Percentiles rank a stretch among this genome's conserved stretches.
Evolutionary conservation across 768 basidiomycete genomes (phyloP).

Genomic region (Omphalotus guepiniiformis): DNA sequence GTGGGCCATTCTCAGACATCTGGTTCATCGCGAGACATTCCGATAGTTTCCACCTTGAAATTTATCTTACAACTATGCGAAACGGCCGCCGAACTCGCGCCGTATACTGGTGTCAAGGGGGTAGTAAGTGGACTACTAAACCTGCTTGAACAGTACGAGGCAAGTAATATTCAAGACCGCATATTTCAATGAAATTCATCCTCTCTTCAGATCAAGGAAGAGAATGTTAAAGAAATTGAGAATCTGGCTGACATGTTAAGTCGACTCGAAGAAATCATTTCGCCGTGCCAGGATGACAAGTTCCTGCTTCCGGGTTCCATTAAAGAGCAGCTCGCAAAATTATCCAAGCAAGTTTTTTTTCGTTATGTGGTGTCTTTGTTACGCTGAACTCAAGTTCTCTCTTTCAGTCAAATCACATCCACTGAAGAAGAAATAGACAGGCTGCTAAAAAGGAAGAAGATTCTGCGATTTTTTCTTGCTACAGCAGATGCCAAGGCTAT

Average conservation of each 20-base stretch:
- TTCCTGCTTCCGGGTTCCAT: not conserved
- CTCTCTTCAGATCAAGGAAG: not conserved
- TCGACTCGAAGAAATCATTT: not conserved
- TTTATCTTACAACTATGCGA: not conserved
- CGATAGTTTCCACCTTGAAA: no score
- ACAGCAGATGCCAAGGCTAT: not conserved
- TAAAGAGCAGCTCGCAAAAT: not conserved
- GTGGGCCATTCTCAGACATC: no score
- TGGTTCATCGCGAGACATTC: no score
- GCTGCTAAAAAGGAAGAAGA: not conserved
- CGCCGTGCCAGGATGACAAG: not conserved
- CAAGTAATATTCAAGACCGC: not conserved
- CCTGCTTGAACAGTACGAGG: constrained; percentile 6
- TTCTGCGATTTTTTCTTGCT: not conserved
- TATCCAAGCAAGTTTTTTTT: not conserved
- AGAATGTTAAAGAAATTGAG: not conserved
- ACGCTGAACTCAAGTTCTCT: not conserved
- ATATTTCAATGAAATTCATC: not conserved
- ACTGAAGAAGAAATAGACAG: not conserved
- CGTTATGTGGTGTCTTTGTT: not conserved
- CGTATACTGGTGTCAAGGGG: not conserved
- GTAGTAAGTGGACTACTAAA: not conserved
- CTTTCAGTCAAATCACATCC: not conserved
- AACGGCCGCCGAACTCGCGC: not conserved
- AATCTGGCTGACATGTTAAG: not conserved